Percentiles rank a stretch among this genome's conserved stretches.
These are phyloP conservation scores for Adansonia digitata DNA, from an alignment of 345 rosid species.

Conservation along the genomic window DNA sequence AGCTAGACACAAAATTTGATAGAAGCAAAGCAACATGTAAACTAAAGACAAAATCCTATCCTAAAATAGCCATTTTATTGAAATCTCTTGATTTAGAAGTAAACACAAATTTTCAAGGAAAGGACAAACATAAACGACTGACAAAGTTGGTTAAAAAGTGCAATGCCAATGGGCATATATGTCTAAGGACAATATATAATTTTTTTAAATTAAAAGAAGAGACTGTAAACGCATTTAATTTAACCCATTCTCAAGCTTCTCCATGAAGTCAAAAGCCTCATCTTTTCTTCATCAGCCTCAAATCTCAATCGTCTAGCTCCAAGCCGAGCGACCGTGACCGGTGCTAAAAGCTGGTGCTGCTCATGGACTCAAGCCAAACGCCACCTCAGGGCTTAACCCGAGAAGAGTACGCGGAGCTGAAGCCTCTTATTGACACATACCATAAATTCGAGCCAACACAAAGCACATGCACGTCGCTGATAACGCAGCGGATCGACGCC, in stretches of 20 bases:
- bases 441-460: conserved; percentile 47
- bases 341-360: background rate
- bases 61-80: background rate
- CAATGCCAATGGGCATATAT: conserved; percentile 1
- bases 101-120: too few species aligned
- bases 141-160: too few species aligned
- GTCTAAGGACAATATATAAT: background rate
- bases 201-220: too few species aligned
- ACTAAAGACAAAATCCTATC: background rate
- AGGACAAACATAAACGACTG: too few species aligned
- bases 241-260: background rate
- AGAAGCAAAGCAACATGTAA: background rate
- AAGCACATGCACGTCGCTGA: conserved; percentile 63
- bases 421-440: conserved; percentile 46
- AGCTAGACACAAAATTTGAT: background rate
- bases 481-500: conserved; percentile 68
- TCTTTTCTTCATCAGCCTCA: background rate
- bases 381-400: conserved; percentile 45
- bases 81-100: conserved; percentile 5
- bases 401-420: conserved; percentile 45
- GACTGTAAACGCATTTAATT: too few species aligned
- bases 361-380: background rate
- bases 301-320: too few species aligned
- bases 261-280: background rate
- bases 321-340: background rate